Evolutionary conservation across 2,329 filamentous ascomycete species (phyloP), one percentile per base, ranked within the genome.

Genomic region (Nectriaceae sp.): DNA sequence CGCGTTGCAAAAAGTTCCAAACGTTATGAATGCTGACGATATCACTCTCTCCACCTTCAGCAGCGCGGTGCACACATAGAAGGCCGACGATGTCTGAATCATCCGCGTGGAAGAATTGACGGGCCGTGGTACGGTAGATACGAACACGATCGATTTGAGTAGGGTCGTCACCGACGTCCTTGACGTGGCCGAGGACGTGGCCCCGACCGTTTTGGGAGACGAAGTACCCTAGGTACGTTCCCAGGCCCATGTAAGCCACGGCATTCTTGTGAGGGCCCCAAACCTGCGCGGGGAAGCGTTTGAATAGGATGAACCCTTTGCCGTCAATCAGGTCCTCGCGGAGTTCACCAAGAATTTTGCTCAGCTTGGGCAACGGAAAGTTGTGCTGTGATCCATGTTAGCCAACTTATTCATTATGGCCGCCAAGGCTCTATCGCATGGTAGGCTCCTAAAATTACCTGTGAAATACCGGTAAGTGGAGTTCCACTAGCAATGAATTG

Each of bases 231-330:
- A 96, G 78, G 68, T 96, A 87, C 4, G 88, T 89, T 35, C 89
- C 87, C 2, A 96, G 78, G 4, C 91, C 91, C 86, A 96, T 92
- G 72, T 95, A 96, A n/a, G 87, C 90, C 11, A 90, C 84, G 6
- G 90, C 90, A 11, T 84, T 89, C 73, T 96, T 96, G 65, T 84
- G 80, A 44, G 83, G 81, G 0, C 86, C 84, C 91, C 91, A 96
- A 70, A 80, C 66, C 37, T 79, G 63, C 1, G 91, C 88, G 1
- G 90, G 90, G 66, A 96, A 86, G 43, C 87, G 84, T 67, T 94
- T 95, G 76, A 95, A 94, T 13, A 96, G 79, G 54, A 94, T 88
- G 72, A 96, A 96, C 15, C 91, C 91, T 63, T 94, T 94, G 55
- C 89, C 90, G 65, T 95, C 82, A 47, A 95, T 70, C 18, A 78